Evolutionary conservation across 1,284 basidiomycete species (phyloP), one percentile per base, ranked within the genome.

Genomic region (Apiotrichum porosum): DNA sequence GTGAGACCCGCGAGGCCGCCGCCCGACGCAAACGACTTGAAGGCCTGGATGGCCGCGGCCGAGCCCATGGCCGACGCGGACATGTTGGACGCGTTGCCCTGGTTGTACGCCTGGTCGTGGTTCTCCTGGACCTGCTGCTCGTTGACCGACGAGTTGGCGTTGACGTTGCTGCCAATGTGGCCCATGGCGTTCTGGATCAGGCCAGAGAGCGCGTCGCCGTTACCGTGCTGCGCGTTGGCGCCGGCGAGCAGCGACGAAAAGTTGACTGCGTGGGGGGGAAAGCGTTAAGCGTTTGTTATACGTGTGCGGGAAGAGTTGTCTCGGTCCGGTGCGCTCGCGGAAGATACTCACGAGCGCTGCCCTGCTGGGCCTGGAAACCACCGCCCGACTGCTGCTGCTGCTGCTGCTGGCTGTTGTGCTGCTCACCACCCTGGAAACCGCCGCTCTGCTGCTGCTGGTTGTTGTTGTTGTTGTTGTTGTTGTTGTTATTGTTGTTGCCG

Each of bases 21-120:
- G 22, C 61, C 50, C 23, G 56, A 79, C 1, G 82, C 84, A 73
- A 87, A 86, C 57, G 37, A 37, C 61, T 71, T 70, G 54, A 72
- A 58, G 9, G 67, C 85, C 78, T 88, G 80, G 57, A 88, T 52
- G 23, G 85, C 85, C 19, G 85, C 85, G n/a, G 86, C 86, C 58
- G 53, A 47, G 36, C 86, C 85, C 51, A 88, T 71, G 13, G 80
- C 78, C 35, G 75, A 71, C 3, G 86, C 82, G 55, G 75, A 77
- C 61, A 88, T 52, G 36, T 66, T 72, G 38, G 76, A 66, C 6
- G 78, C 74, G 39, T 80, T 75, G 24, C 77, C 78, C 44, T 81
- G 62, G 3, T 77, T 62, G 65, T 75, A 74, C 30, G 65, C 85
- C 62, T 80, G 63, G 34, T 79, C 64, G 77, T 80, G 55, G 14